Evolutionary conservation across 768 basidiomycete genomes (phyloP).

Genomic region (Neoboletus subvelutipes): DNA sequence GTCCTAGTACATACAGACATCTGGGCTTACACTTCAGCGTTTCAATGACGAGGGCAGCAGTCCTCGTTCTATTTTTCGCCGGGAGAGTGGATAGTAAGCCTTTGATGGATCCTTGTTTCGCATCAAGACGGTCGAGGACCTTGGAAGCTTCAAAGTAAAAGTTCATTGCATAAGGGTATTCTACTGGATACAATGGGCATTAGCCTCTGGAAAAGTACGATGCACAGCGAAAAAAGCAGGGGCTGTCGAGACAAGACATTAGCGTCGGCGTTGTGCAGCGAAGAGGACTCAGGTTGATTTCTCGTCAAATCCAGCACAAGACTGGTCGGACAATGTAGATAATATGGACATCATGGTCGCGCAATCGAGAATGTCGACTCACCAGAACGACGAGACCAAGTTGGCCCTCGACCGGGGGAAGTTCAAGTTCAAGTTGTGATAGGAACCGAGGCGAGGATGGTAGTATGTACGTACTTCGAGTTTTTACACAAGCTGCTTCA

Average conservation of each 20-base stretch:
- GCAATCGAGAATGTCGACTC: slow-evolving; percentile 14
- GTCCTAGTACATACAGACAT: neutral
- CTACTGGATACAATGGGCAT: slow-evolving; percentile 28
- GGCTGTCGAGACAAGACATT: slow-evolving; percentile 24
- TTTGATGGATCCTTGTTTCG: slow-evolving; percentile 91
- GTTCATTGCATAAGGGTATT: slow-evolving; percentile 62
- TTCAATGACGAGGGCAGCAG: slow-evolving; percentile 87
- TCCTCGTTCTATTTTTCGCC: slow-evolving; percentile 72
- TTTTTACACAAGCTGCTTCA: slow-evolving; percentile 15
- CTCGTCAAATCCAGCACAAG: slow-evolving; percentile 51
- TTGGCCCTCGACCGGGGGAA: neutral
- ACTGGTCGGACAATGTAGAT: slow-evolving; percentile 92
- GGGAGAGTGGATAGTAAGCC: slow-evolving; percentile 72
- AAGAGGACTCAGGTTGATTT: slow-evolving; percentile 26
- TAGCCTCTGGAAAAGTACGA: slow-evolving; percentile 26
- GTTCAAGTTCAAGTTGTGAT: neutral
- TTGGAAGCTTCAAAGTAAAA: slow-evolving; percentile 92
- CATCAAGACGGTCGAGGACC: slow-evolving; percentile 80
- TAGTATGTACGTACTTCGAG: neutral
- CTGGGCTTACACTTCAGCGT: slow-evolving; percentile 83
- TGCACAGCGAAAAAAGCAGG: slow-evolving; percentile 15
- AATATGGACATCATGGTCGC: slow-evolving; percentile 59
- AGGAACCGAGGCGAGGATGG: neutral
- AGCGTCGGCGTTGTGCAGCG: slow-evolving; percentile 21
- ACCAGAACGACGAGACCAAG: slow-evolving; percentile 10